Base-by-base conservation (phyloP, 805 yeast genomes). In the Candida incommunis region DNA sequence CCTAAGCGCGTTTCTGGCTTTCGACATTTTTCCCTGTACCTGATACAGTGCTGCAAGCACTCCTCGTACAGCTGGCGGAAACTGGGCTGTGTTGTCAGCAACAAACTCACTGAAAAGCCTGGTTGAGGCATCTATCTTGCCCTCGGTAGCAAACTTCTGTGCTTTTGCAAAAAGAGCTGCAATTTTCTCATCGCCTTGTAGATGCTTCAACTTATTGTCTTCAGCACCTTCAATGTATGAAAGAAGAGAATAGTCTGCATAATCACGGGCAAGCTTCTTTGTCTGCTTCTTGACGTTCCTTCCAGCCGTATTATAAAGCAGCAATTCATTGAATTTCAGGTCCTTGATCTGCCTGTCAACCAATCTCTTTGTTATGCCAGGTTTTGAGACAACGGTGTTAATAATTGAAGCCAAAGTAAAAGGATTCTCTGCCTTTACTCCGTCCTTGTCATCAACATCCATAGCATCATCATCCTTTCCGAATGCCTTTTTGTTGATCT, bases 301-400 rank as follows among this genome's bases (percentile, higher is more conserved):
- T 13, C 67, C 69, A 3, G 68, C 61, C 15, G 55, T 53, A 44
- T 60, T 67, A 21, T 60, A 56, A 51, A 74, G 63, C 44, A 66
- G 52, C 42, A 71, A 52, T 47, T 61, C 56, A 56, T 74, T 74
- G 46, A 64, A 64, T 20, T 59, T 48, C 27, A 72, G 47, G n/a
- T 62, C 52, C 40, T 58, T 41, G 13, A 45, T 46, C 66, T 51
- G 62, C 62, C 68, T 21, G 50, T 51, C 48, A 34, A 50, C 50
- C 34, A 49, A 50, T 37, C 31, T 34, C 26, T n/a, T 25, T 37
- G 27, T 41, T 40, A 45, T 43, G 45, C 18, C 22, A 23, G 27
- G 40, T 41, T 11, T 42, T 29, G 2, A 40, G 43, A n/a, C 46
- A 43, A 31, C 4, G 7, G 37, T 5, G 18, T 7, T 5, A 31